These are phyloP conservation scores for Microdochium nivale DNA, from an alignment of 2,329 filamentous ascomycete genomes.

Conservation along the genomic window DNA sequence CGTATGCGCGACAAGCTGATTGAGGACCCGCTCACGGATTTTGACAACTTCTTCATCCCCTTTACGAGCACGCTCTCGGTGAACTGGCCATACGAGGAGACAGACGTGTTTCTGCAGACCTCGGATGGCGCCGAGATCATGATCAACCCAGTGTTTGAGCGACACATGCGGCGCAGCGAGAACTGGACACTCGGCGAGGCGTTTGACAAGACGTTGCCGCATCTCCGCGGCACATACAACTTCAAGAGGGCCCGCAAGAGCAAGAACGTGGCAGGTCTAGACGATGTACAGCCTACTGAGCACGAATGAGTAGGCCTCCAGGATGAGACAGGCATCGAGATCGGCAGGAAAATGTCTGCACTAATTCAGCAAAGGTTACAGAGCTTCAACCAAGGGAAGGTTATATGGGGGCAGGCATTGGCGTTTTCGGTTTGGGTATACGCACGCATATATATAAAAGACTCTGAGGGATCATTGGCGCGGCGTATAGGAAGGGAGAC, in stretches of 20 bases:
- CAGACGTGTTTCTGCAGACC: constrained; percentile 56
- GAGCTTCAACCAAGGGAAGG: no score
- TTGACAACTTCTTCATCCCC: constrained; percentile 77
- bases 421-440: no score
- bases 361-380: no score
- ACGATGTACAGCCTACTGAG: constrained; percentile 31
- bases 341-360: no score
- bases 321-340: background rate
- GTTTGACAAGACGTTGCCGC: constrained; percentile 59
- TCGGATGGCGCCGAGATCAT: constrained; percentile 42
- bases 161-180: constrained; percentile 62
- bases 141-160: constrained; percentile 82
- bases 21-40: constrained; percentile 29
- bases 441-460: no score
- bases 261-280: constrained; percentile 11
- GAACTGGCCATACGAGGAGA: constrained; percentile 77
- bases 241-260: constrained; percentile 12
- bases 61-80: constrained; percentile 68
- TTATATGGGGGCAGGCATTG: no score
- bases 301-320: constrained; percentile 22
- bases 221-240: constrained; percentile 35
- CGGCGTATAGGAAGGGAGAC: no score
- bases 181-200: constrained; percentile 75
- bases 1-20: constrained; percentile 53
- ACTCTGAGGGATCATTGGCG: no score